These are phyloP conservation scores for Coix lacrymajobi DNA, from an alignment of 176 grass and related monocot species.

Conservation along the genomic window DNA sequence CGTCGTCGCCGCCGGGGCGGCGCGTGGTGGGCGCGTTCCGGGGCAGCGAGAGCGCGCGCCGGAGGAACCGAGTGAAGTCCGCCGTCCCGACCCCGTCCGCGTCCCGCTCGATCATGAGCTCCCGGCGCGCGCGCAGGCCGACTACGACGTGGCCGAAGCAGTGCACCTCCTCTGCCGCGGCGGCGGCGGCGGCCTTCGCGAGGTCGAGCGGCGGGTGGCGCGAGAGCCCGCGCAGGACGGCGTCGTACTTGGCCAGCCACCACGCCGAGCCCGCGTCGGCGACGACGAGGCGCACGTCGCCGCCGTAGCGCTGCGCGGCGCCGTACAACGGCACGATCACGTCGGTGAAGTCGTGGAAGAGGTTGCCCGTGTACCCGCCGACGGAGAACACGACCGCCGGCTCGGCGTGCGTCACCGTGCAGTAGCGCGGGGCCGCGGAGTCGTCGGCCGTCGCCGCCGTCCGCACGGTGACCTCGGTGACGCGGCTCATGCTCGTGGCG, in stretches of 20 bases:
- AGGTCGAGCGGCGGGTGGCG: slow-evolving; percentile 43
- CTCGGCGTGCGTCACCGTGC: slow-evolving; percentile 27
- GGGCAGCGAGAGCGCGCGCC: slow-evolving; percentile 48
- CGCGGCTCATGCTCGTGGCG: slow-evolving; percentile 34
- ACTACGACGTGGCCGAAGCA: slow-evolving; percentile 56
- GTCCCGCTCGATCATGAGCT: slow-evolving; percentile 50
- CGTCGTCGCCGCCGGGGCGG: neutral
- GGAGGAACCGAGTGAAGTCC: slow-evolving; percentile 72
- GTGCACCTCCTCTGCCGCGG: slow-evolving; percentile 32
- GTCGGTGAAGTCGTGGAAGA: slow-evolving; percentile 99
- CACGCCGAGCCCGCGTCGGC: slow-evolving; percentile 24
- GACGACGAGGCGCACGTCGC: slow-evolving; percentile 66
- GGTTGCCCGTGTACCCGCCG: slow-evolving; percentile 84
- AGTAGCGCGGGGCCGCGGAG: slow-evolving; percentile 43
- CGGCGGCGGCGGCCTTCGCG: slow-evolving; percentile 8
- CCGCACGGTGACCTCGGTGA: slow-evolving; percentile 45
- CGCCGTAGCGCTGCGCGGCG: slow-evolving; percentile 29
- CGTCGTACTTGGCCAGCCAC: slow-evolving; percentile 79
- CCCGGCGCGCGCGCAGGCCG: slow-evolving; percentile 63
- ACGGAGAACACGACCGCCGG: slow-evolving; percentile 68
- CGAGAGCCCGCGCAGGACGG: slow-evolving; percentile 52
- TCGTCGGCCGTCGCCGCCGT: neutral
- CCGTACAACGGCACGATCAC: slow-evolving; percentile 72
- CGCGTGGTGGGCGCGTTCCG: slow-evolving; percentile 32
- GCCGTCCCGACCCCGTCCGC: slow-evolving; percentile 37